A percentile compares a stretch with the other conserved stretches of the same genome.
phyloP scores from a whole-genome alignment of 495 filamentous ascomycete genomes.

The Haplographium delicatum region DNA sequence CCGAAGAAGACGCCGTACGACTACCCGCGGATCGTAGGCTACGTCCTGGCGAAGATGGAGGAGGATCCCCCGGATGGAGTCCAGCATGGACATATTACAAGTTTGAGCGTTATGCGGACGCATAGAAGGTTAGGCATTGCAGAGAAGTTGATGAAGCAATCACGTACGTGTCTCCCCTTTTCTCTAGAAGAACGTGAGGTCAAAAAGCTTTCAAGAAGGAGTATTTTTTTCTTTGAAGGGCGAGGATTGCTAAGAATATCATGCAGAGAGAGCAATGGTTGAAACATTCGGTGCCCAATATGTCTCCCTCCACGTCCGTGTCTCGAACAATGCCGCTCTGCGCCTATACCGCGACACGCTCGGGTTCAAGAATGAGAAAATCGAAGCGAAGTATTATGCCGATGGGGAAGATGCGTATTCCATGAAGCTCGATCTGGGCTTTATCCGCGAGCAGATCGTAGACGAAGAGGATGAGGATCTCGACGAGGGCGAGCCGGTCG shows the following conservation, averaged over 20 bases:
- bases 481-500: slow-evolving; percentile 32
- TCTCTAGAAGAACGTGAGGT: neutral
- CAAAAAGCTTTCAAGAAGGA: neutral
- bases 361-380: slow-evolving; percentile 83
- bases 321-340: slow-evolving; percentile 86
- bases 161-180: slow-evolving; percentile 58
- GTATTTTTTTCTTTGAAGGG: too few relatives aligned
- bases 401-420: slow-evolving; percentile 95
- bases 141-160: slow-evolving; percentile 94
- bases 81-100: slow-evolving; percentile 95
- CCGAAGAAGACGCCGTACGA: slow-evolving; percentile 73
- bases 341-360: slow-evolving; percentile 91
- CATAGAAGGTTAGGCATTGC: slow-evolving; percentile 87
- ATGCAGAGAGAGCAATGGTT: slow-evolving; percentile 86
- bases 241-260: neutral
- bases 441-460: slow-evolving; percentile 48
- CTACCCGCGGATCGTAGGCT: slow-evolving; percentile 96
- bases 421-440: slow-evolving; percentile 80
- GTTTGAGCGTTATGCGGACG: slow-evolving; percentile 92
- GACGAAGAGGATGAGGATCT: slow-evolving; percentile 34
- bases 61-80: slow-evolving; percentile 90
- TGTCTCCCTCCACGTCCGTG: slow-evolving; percentile 91
- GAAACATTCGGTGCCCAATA: slow-evolving; percentile 88
- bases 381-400: slow-evolving; percentile 93
- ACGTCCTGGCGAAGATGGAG: slow-evolving; percentile 99